Evolutionary conservation across 352 stramenopile genomes (phyloP).

Genomic region (Phytophthora colocasiae): DNA sequence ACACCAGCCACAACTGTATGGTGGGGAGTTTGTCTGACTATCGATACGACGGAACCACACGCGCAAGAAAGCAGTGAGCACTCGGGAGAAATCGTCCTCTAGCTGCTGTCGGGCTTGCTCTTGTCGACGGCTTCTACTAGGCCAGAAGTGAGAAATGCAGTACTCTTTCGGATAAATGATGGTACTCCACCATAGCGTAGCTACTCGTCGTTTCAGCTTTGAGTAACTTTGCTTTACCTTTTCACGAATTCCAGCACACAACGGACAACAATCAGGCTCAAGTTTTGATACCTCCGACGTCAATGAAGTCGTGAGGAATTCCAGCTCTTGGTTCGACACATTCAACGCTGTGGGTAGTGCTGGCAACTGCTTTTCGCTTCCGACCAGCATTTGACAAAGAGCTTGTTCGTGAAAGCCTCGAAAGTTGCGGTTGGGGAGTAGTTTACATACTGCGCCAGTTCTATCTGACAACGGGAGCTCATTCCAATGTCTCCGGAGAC

Average conservation of each 20-base stretch:
- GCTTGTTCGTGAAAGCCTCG: slow-evolving; percentile 18
- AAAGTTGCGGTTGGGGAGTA: slow-evolving; percentile 19
- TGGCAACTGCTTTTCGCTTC: slow-evolving; percentile 7
- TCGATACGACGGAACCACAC: slow-evolving; percentile 35
- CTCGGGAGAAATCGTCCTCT: slow-evolving; percentile 25
- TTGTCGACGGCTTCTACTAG: slow-evolving; percentile 8
- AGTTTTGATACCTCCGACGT: neutral
- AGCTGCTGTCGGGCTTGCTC: slow-evolving; percentile 19
- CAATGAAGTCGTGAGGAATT: slow-evolving; percentile 5
- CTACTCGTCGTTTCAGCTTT: slow-evolving; percentile 13
- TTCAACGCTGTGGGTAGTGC: slow-evolving; percentile 14
- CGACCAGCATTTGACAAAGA: slow-evolving; percentile 37
- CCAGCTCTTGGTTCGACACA: slow-evolving; percentile 13
- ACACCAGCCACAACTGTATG: slow-evolving; percentile 42
- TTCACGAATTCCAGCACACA: slow-evolving; percentile 11
- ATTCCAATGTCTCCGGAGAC: slow-evolving; percentile 23
- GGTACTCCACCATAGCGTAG: slow-evolving; percentile 24
- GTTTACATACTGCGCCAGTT: slow-evolving; percentile 1
- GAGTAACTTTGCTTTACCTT: neutral
- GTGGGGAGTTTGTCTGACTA: slow-evolving; percentile 24
- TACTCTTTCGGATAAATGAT: slow-evolving; percentile 27
- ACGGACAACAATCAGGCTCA: slow-evolving; percentile 13
- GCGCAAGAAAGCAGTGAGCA: slow-evolving; percentile 26
- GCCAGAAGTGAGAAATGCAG: slow-evolving; percentile 17
- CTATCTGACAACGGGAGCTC: slow-evolving; percentile 10